phyloP scores from a whole-genome alignment of 2,329 filamentous ascomycete genomes.

The Verticillium tricorpus region DNA sequence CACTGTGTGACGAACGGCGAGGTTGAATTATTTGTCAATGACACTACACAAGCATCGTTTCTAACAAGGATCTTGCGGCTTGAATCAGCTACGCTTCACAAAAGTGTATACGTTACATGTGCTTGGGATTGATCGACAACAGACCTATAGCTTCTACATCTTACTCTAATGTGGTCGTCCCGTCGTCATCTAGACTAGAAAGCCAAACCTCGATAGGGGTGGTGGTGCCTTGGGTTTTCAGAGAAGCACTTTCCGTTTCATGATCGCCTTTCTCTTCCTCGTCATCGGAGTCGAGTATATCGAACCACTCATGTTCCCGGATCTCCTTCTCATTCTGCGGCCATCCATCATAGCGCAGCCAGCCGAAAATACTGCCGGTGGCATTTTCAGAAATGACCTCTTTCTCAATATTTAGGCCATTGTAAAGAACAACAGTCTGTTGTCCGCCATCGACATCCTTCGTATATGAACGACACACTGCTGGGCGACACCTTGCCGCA shows the following conservation, averaged over 20 bases:
- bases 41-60: too few species aligned
- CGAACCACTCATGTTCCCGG: constrained; percentile 20
- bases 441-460: neutral
- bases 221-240: too few species aligned
- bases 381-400: constrained; percentile 20
- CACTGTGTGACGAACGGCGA: too few species aligned
- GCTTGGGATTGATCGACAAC: too few species aligned
- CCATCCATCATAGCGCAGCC: constrained; percentile 20
- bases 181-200: too few species aligned
- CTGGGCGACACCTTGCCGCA: neutral
- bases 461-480: neutral
- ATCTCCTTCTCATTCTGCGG: constrained; percentile 16
- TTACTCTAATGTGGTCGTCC: too few species aligned
- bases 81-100: too few species aligned
- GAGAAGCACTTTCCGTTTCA: neutral
- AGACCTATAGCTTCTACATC: too few species aligned
- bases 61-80: too few species aligned
- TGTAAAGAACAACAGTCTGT: constrained; percentile 2
- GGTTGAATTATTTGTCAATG: too few species aligned
- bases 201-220: too few species aligned
- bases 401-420: constrained; percentile 9
- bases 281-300: constrained; percentile 15
- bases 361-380: constrained; percentile 23
- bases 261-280: constrained; percentile 3
- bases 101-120: too few species aligned